phyloP scores from a whole-genome alignment of 2,329 filamentous ascomycete genomes.

The Penicillium sp. region DNA sequence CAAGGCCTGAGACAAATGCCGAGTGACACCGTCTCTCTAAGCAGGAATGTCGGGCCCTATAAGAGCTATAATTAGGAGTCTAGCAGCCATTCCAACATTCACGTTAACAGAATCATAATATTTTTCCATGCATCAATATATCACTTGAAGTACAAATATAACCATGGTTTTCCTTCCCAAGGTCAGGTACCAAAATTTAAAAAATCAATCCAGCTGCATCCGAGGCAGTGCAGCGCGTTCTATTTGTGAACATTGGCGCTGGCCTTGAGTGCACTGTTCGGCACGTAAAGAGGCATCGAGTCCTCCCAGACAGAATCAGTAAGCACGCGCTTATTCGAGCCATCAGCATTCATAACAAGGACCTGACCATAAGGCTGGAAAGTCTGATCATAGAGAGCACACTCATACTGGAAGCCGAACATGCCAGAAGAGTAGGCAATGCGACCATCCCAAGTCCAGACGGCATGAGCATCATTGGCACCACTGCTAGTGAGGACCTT shows the following conservation, averaged over 20 bases:
- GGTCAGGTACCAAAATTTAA: background rate
- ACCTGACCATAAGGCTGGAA: too few relatives aligned
- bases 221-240: background rate
- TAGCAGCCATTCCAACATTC: background rate
- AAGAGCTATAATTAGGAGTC: background rate
- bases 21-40: too few relatives aligned
- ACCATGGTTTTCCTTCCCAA: background rate
- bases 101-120: background rate
- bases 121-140: background rate
- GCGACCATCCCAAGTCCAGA: too few relatives aligned
- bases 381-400: too few relatives aligned
- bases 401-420: too few relatives aligned
- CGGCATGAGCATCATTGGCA: too few relatives aligned
- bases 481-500: too few relatives aligned
- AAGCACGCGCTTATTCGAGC: too few relatives aligned
- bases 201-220: background rate
- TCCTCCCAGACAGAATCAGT: slow-evolving; percentile 31
- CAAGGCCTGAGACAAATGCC: background rate
- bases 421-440: too few relatives aligned
- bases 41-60: background rate
- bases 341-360: too few relatives aligned
- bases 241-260: background rate
- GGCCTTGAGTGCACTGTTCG: background rate
- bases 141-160: background rate
- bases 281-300: slow-evolving; percentile 29